A percentile compares a stretch with the other conserved stretches of the same genome.
Conservation (phyloP, 2,329 filamentous ascomycete genomes). For the Cladorrhinum sp. region DNA sequence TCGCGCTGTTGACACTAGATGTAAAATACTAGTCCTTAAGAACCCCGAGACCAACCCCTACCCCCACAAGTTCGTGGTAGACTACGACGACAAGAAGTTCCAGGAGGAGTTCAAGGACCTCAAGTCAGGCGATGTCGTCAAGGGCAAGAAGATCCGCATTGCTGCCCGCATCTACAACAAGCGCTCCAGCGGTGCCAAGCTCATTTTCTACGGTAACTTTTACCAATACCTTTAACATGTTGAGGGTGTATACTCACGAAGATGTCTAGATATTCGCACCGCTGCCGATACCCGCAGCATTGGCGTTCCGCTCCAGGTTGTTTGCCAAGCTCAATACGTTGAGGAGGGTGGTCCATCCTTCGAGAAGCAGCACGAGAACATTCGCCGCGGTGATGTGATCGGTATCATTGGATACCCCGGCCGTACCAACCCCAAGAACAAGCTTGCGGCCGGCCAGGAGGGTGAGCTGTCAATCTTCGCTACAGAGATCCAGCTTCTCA, state of each 20-base stretch:
- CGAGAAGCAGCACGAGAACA: constrained; percentile 81
- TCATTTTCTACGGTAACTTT: constrained; percentile 78
- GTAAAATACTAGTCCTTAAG: constrained; percentile 50
- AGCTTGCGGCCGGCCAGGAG: constrained; percentile 71
- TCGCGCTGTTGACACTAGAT: constrained; percentile 8
- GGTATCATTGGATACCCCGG: constrained; percentile 82
- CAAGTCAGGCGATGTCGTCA: constrained; percentile 81
- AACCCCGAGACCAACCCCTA: constrained; percentile 78
- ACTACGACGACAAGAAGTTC: constrained; percentile 79
- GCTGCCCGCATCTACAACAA: constrained; percentile 89
- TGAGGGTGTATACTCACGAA: not conserved
- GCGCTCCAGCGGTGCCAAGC: constrained; percentile 75
- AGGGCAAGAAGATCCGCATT: constrained; percentile 71
- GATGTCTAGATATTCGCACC: constrained; percentile 47
- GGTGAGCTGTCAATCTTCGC: constrained; percentile 96
- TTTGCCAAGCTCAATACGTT: constrained; percentile 82
- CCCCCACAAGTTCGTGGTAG: constrained; percentile 89
- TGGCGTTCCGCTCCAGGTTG: constrained; percentile 79
- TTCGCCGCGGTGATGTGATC: constrained; percentile 89
- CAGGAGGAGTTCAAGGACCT: constrained; percentile 72
- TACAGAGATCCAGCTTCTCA: constrained; percentile 76
- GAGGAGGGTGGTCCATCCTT: constrained; percentile 66
- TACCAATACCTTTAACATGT: not conserved
- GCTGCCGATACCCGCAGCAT: constrained; percentile 54
- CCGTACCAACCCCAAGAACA: constrained; percentile 84